Evolutionary conservation across 192 early-diverging fungal genomes (phyloP), one percentile per base, ranked within the genome.

Genomic region (Mortierella claussenii): DNA sequence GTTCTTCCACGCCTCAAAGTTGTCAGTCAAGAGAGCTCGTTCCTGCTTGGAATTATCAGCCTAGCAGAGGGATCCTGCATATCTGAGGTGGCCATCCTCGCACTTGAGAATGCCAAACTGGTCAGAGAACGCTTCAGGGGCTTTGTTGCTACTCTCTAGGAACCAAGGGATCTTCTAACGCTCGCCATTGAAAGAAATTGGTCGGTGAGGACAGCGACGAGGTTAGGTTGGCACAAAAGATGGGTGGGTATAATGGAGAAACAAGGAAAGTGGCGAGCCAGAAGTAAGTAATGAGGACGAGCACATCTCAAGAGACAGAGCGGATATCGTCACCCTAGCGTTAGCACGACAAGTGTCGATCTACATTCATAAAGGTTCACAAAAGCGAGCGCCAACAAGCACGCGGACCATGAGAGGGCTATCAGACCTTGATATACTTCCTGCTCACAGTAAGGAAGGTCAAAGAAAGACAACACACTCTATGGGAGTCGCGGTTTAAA

Each of bases 81-180:
- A 60, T 60, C 45, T 60, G 45, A 20, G 58, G 58, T 48, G 58
- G n/a, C 31, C 58, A 34, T 60, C 58, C 30, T 60, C 58, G 15
- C 46, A 36, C 0, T 24, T 34, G 20, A 23, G 44, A 45, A 60
- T 60, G 31, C 45, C 44, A 60, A 60, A 60, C 18, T 60, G 21
- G 28, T 60, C 45, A 48, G 48, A 49, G 21, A 60, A 60, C 10
- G 58, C 45, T 60, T 31, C 32, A 24, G 58, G 46, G 30, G 58
- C 36, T 60, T 60, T 60, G 58, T 60, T 32, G 44, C 31, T 13
- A 45, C 28, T 33, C 31, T 36, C 58, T 23, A 48, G 44, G 10
- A 60, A 10, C 58, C 58, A 60, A 32, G 58, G 48, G 30, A 60
- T 60, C 20, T 60, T 45, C 58, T 33, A 28, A 12, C n/a, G 24